Conservation (phyloP, 805 yeast species). For the Starmerella tilneyi region DNA sequence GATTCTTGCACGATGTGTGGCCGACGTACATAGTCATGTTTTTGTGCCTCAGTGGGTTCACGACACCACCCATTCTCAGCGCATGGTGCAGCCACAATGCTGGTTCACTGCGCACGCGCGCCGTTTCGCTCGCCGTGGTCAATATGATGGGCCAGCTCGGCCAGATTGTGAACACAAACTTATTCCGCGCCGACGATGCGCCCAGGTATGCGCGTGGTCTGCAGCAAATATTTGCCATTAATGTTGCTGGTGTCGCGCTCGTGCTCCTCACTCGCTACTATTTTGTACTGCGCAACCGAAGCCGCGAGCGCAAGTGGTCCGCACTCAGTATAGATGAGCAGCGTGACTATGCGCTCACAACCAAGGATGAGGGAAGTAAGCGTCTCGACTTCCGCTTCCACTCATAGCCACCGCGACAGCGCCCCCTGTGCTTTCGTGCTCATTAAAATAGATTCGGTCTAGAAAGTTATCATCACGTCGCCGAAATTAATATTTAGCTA, state of each 20-base stretch:
- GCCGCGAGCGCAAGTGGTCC: slow-evolving; percentile 41
- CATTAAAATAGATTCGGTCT: too few species aligned
- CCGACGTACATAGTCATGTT: slow-evolving; percentile 24
- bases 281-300: slow-evolving; percentile 28
- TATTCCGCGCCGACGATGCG: slow-evolving; percentile 46
- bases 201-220: slow-evolving; percentile 55
- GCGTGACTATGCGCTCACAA: slow-evolving; percentile 37
- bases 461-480: too few species aligned
- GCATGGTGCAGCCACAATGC: slow-evolving; percentile 50
- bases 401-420: too few species aligned
- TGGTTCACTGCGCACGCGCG: slow-evolving; percentile 47
- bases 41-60: slow-evolving; percentile 23
- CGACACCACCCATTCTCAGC: slow-evolving; percentile 7
- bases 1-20: slow-evolving; percentile 23
- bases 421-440: too few species aligned
- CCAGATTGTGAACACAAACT: slow-evolving; percentile 39
- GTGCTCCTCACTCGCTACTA: slow-evolving; percentile 24
- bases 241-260: slow-evolving; percentile 33
- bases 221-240: slow-evolving; percentile 36
- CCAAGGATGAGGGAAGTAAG: slow-evolving; percentile 45
- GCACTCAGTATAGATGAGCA: slow-evolving; percentile 41
- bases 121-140: slow-evolving; percentile 52
- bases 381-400: slow-evolving; percentile 43
- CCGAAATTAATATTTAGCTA: too few species aligned
- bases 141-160: slow-evolving; percentile 55